These are phyloP conservation scores for Scedosporium boydii DNA, from an alignment of 2,329 filamentous ascomycete species.

Conservation along the genomic window DNA sequence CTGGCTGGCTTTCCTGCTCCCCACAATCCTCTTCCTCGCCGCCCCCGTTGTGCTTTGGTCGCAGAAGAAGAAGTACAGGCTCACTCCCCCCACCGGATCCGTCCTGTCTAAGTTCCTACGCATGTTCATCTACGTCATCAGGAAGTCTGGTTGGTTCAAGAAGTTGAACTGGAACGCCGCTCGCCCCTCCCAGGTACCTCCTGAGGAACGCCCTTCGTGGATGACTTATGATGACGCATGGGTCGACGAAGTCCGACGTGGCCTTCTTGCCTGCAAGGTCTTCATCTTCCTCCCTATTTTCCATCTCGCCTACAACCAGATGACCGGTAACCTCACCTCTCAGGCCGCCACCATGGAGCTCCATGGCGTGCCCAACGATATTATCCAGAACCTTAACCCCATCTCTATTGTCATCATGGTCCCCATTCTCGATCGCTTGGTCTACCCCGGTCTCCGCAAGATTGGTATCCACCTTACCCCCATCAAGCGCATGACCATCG, in stretches of 20 bases:
- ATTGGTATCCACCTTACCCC: slow-evolving; percentile 58
- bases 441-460: slow-evolving; percentile 61
- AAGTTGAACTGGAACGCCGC: slow-evolving; percentile 58
- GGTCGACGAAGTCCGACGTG: slow-evolving; percentile 70
- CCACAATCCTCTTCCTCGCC: slow-evolving; percentile 53
- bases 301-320: slow-evolving; percentile 50
- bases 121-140: slow-evolving; percentile 51
- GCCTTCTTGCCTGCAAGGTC: slow-evolving; percentile 59
- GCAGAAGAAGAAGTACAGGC: slow-evolving; percentile 51
- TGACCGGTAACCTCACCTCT: slow-evolving; percentile 50
- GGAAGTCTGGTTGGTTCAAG: slow-evolving; percentile 53
- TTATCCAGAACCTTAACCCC: slow-evolving; percentile 68
- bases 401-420: slow-evolving; percentile 69
- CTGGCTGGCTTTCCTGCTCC: slow-evolving; percentile 62
- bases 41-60: slow-evolving; percentile 53
- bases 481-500: slow-evolving; percentile 64
- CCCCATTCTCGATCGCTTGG: slow-evolving; percentile 55
- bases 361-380: slow-evolving; percentile 66
- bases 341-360: slow-evolving; percentile 59
- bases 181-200: slow-evolving; percentile 55
- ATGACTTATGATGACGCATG: slow-evolving; percentile 79
- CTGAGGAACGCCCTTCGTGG: slow-evolving; percentile 51
- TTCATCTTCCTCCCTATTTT: slow-evolving; percentile 61
- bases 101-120: slow-evolving; percentile 58
- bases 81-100: slow-evolving; percentile 60